Evolutionary conservation across 495 filamentous ascomycete genomes (phyloP).

Genomic region (Amniculicola lignicola): DNA sequence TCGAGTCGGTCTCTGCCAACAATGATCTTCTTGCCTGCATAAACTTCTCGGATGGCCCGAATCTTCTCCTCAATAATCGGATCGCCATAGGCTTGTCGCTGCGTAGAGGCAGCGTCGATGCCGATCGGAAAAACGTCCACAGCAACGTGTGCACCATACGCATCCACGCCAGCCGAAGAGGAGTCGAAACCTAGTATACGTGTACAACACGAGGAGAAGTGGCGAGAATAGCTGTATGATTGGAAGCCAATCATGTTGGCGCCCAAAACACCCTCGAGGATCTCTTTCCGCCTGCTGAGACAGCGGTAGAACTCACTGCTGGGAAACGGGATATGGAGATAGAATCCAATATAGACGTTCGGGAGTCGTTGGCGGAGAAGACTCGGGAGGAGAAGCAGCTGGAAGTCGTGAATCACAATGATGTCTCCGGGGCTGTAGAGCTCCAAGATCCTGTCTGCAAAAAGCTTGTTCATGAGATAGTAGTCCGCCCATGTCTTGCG

Average conservation of each 20-base stretch:
- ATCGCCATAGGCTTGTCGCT: slow-evolving; percentile 65
- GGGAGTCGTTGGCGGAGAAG: slow-evolving; percentile 77
- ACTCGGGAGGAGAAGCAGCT: slow-evolving; percentile 79
- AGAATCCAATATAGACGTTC: slow-evolving; percentile 86
- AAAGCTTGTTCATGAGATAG: slow-evolving; percentile 78
- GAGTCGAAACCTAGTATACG: slow-evolving; percentile 83
- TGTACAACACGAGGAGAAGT: slow-evolving; percentile 89
- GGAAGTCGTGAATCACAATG: slow-evolving; percentile 88
- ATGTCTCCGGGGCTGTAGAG: slow-evolving; percentile 88
- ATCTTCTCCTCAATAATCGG: slow-evolving; percentile 65
- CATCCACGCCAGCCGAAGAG: slow-evolving; percentile 74
- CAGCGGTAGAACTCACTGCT: slow-evolving; percentile 91
- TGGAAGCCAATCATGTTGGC: slow-evolving; percentile 92
- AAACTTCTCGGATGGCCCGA: slow-evolving; percentile 62
- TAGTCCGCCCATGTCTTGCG: slow-evolving; percentile 87
- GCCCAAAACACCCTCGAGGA: slow-evolving; percentile 81
- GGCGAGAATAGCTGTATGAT: slow-evolving; percentile 84
- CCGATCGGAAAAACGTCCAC: slow-evolving; percentile 91
- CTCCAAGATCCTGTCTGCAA: slow-evolving; percentile 79
- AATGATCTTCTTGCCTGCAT: slow-evolving; percentile 82
- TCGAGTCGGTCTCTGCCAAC: slow-evolving; percentile 91
- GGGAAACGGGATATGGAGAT: slow-evolving; percentile 87
- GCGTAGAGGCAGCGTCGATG: slow-evolving; percentile 72
- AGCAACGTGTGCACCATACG: slow-evolving; percentile 80
- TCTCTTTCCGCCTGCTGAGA: slow-evolving; percentile 77